phyloP scores from a whole-genome alignment of 1,284 basidiomycete species.

The Ganoderma meredithae region DNA sequence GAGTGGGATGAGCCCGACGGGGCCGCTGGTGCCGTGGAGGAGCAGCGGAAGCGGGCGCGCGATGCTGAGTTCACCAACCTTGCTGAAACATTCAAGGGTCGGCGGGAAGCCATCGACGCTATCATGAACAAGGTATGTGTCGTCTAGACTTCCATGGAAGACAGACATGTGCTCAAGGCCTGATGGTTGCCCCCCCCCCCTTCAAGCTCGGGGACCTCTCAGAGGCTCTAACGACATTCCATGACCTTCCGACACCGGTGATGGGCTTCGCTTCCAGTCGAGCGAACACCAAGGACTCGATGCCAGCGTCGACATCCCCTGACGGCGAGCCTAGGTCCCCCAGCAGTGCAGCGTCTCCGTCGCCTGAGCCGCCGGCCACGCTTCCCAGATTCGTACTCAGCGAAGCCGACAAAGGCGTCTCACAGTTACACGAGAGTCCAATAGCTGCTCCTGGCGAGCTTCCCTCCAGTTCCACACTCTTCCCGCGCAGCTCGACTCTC shows the following conservation, averaged over 20 bases:
- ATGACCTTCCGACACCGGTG: constrained; percentile 60
- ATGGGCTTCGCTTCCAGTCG: constrained; percentile 51
- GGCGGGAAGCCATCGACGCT: constrained; percentile 68
- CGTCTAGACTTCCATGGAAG: neutral
- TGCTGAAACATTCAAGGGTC: constrained; percentile 68
- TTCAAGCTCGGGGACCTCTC: constrained; percentile 65
- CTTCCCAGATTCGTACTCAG: constrained; percentile 30
- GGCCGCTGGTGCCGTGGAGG: constrained; percentile 38
- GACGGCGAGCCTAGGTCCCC: constrained; percentile 29
- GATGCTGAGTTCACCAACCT: constrained; percentile 73
- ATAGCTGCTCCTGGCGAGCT: constrained; percentile 30
- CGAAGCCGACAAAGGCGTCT: constrained; percentile 26
- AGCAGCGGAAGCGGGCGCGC: constrained; percentile 46
- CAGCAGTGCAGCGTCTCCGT: constrained; percentile 35
- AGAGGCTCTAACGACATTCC: constrained; percentile 63
- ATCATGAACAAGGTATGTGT: constrained; percentile 70
- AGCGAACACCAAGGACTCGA: constrained; percentile 41
- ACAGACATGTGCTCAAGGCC: constrained; percentile 1
- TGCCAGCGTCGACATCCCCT: constrained; percentile 26
- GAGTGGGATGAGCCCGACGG: constrained; percentile 46
- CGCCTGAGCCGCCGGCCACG: constrained; percentile 27
- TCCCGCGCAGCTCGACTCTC: constrained; percentile 22
- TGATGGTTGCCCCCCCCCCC: constrained; percentile 35
- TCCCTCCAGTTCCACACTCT: constrained; percentile 21
- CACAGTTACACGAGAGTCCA: constrained; percentile 30